A percentile compares a stretch with the other conserved stretches of the same genome.
phyloP scores from a whole-genome alignment of 202 grass and related monocot species.

The Musa balbisiana region DNA sequence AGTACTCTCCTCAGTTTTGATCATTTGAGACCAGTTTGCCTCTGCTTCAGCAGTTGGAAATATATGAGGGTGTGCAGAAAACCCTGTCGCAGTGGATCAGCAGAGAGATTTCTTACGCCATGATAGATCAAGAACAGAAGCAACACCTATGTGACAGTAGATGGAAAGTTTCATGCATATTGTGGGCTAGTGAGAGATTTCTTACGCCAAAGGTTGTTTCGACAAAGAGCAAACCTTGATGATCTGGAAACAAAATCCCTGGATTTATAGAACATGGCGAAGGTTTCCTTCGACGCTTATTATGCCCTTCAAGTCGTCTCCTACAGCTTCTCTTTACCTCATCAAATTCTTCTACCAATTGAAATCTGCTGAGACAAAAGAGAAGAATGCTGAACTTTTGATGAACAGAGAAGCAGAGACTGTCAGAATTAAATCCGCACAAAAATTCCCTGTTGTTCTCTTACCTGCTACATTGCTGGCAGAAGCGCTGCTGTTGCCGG shows the following conservation, averaged over 20 bases:
- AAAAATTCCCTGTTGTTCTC: background rate
- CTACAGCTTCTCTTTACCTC: conserved; percentile 9
- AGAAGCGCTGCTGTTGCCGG: too few species aligned
- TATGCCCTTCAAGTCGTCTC: background rate
- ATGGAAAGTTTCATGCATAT: too few species aligned
- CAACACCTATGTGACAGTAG: too few species aligned
- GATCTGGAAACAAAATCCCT: background rate
- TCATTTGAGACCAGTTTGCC: background rate
- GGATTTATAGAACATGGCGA: background rate
- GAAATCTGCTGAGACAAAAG: background rate
- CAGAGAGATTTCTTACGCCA: background rate
- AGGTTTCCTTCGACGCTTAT: conserved; percentile 2
- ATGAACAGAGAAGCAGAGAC: background rate
- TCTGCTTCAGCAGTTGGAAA: background rate
- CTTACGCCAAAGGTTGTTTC: too few species aligned
- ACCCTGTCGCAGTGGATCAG: background rate
- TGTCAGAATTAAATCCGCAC: background rate
- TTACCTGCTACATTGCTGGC: background rate
- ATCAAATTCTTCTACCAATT: background rate
- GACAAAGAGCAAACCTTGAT: background rate
- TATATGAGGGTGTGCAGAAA: background rate
- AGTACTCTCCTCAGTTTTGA: background rate
- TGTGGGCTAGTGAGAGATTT: too few species aligned
- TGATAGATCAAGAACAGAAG: too few species aligned
- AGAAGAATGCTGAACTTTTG: too few species aligned